Evolutionary conservation across 768 basidiomycete species (phyloP), one percentile per base, ranked within the genome.

Genomic region (Boletus pseudopeckii): DNA sequence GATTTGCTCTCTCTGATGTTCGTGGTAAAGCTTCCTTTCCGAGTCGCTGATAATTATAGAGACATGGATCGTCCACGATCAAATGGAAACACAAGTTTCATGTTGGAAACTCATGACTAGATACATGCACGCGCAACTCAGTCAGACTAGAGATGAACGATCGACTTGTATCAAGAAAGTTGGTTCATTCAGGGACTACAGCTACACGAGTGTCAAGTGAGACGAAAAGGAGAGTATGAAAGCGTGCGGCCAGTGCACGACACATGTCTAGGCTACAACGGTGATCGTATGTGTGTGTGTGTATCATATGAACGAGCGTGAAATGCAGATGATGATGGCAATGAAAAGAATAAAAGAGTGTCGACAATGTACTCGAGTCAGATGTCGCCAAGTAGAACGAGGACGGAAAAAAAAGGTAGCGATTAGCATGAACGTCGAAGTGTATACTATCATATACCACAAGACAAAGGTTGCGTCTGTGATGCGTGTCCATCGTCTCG

Each of bases 351-450:
- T 45, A 42, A 18, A 58, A n/a, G 9, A 4, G 24, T 45, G 39
- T 28, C 28, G 30, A 38, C 22, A 48, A 49, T 15, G 38, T 30
- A 52, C 45, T 28, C 33, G 28, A 17, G 13, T 42, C 15, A 2
- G 30, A 33, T 15, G 26, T 38, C 3, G 36, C 10, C 37, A 48
- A 4, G 7, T 20, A 13, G 36, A 37, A 45, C 34, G 11, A 42
- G 18, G 13, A 41, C 5, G 9, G 9, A 1, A 42, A 47, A 48
- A 37, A 17, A 28, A 48, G n/a, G 17, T 5, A 24, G 24, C n/a
- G 14, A 66, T 66, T 56, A 57, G 37, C 45, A 38, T 26, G 58
- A 66, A 67, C 3, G 48, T 48, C 63, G 55, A 64, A 66, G 22
- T 36, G 8, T 38, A 57, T 32, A 13, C 11, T 54, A 51, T 32